phyloP scores from a whole-genome alignment of 1,284 basidiomycete species.

The Boletus albobrunnescens region DNA sequence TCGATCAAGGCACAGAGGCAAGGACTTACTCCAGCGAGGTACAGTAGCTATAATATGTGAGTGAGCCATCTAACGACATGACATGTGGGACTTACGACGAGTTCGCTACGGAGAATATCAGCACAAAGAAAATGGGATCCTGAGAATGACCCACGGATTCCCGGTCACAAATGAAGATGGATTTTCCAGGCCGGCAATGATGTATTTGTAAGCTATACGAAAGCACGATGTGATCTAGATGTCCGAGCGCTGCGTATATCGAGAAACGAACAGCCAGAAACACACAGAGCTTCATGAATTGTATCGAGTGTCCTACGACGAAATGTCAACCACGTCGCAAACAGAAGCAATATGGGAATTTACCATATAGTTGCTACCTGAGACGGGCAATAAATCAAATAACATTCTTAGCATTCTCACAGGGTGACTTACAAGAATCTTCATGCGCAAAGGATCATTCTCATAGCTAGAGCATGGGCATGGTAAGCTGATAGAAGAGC shows the following conservation, averaged over 20 bases:
- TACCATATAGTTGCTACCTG: conserved; percentile 15
- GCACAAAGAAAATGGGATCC: too few relatives aligned
- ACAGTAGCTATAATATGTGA: conserved; percentile 1
- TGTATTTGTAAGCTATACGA: conserved; percentile 3
- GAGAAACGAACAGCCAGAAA: not conserved
- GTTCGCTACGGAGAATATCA: not conserved
- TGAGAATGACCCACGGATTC: conserved; percentile 1
- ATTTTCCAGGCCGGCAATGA: not conserved
- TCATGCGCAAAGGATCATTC: conserved; percentile 1
- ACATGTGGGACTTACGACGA: not conserved
- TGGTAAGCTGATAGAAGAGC: not conserved
- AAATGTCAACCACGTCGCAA: not conserved
- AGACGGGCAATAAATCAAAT: not conserved
- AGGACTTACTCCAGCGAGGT: not conserved
- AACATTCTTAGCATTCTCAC: not conserved
- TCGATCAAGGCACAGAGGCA: not conserved
- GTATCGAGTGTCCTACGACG: conserved; percentile 3
- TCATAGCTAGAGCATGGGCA: conserved; percentile 2
- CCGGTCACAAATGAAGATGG: not conserved
- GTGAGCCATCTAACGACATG: not conserved
- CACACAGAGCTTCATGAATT: not conserved
- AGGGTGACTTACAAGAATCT: conserved; percentile 10
- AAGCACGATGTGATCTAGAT: not conserved
- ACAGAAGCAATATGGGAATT: not conserved
- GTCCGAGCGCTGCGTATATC: not conserved